Percentiles rank a stretch among this genome's conserved stretches.
These are phyloP conservation scores for Phytophthora melonis DNA, from an alignment of 352 stramenopile species.

Conservation along the genomic window DNA sequence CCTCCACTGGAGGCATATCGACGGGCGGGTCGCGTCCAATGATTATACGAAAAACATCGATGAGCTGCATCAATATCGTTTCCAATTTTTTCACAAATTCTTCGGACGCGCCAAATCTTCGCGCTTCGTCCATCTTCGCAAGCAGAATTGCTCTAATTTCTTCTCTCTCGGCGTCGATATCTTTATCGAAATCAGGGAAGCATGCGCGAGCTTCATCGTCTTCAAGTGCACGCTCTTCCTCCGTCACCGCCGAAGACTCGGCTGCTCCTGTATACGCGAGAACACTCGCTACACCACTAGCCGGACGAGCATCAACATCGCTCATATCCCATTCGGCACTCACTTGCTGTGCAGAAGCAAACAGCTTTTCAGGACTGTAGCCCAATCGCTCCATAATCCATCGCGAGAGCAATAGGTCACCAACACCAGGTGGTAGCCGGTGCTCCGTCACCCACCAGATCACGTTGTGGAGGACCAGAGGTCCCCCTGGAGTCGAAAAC, in stretches of 20 bases:
- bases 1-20: slow-evolving; percentile 26
- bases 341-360: not conserved
- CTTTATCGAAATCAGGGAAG: not conserved
- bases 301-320: not conserved
- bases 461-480: slow-evolving; percentile 2
- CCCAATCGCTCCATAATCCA: not conserved
- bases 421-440: not conserved
- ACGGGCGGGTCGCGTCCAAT: slow-evolving; percentile 19
- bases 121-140: not conserved
- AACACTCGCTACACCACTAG: not conserved
- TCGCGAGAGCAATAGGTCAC: not conserved
- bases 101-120: not conserved
- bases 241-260: not conserved
- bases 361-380: not conserved
- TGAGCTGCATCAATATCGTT: slow-evolving; percentile 14
- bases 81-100: not conserved
- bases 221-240: not conserved
- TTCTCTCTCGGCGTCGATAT: not conserved
- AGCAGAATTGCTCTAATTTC: not conserved
- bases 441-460: not conserved
- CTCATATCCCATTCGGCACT: not conserved
- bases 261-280: not conserved
- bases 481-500: slow-evolving; percentile 1
- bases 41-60: slow-evolving; percentile 12
- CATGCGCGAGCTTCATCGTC: not conserved